A percentile compares a stretch with the other conserved stretches of the same genome.
phyloP scores from a whole-genome alignment of 176 grass and related monocot genomes.

The Poa annua region DNA sequence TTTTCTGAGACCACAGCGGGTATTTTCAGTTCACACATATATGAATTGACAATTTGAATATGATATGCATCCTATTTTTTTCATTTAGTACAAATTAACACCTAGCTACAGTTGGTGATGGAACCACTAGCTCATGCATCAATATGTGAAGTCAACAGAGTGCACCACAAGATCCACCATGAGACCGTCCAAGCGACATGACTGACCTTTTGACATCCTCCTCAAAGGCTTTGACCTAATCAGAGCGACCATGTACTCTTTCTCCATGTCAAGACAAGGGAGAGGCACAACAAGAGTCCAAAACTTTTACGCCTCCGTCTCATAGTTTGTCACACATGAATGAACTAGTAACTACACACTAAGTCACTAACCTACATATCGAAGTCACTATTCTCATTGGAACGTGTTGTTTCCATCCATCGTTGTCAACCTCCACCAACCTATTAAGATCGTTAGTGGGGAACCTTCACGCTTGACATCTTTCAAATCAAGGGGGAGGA shows the following conservation, averaged over 20 bases:
- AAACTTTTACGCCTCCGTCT: slow-evolving; percentile 29
- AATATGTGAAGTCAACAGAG: slow-evolving; percentile 25
- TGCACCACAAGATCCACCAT: slow-evolving; percentile 18
- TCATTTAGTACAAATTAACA: slow-evolving; percentile 29
- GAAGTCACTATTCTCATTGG: slow-evolving; percentile 31
- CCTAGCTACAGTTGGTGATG: slow-evolving; percentile 6
- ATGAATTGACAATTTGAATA: slow-evolving; percentile 31
- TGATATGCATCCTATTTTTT: slow-evolving; percentile 20
- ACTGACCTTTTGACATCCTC: slow-evolving; percentile 45
- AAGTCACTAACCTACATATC: not conserved
- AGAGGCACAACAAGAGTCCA: slow-evolving; percentile 45
- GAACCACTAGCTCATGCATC: slow-evolving; percentile 32
- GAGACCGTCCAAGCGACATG: slow-evolving; percentile 36
- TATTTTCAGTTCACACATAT: slow-evolving; percentile 1
- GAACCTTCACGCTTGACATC: slow-evolving; percentile 51
- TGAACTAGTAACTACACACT: slow-evolving; percentile 32
- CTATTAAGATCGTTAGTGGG: slow-evolving; percentile 45
- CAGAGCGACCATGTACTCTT: slow-evolving; percentile 22
- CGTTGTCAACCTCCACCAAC: slow-evolving; percentile 52
- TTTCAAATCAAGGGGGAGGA: slow-evolving; percentile 42
- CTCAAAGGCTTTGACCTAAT: slow-evolving; percentile 45
- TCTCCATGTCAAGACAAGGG: slow-evolving; percentile 33
- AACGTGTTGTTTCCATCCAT: slow-evolving; percentile 45
- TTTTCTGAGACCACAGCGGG: not conserved
- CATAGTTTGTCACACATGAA: slow-evolving; percentile 32